Base-by-base conservation (phyloP, 1,284 basidiomycete species). In the Ustilago sp. region DNA sequence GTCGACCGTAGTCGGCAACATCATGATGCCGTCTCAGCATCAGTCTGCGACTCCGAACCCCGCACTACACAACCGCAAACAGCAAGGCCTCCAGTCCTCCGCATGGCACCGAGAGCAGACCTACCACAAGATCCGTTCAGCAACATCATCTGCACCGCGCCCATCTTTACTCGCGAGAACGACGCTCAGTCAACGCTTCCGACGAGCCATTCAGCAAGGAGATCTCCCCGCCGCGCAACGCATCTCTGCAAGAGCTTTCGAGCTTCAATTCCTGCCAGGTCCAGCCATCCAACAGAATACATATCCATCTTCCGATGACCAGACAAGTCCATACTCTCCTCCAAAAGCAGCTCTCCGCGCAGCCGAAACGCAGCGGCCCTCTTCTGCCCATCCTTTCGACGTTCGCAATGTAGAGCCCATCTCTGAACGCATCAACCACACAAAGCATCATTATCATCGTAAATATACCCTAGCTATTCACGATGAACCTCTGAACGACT, bases 171-270 rank as follows among this genome's bases (percentile, higher is more conserved):
- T 50, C 8, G 52, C 65, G 15, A 54, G 60, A 4, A 79, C 73
- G n/a, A 66, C 73, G 3, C 59, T 82, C 23, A 69, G 76, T 23
- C 79, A 81, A 56, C 75, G 80, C 3, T 82, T 82, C 45, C 56
- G 79, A 19, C 59, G 77, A 3, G 79, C 80, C 4, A 65, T 82
- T 36, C 77, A 79, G 31, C 59, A 75, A 23, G 66, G 69, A 48
- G 79, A 82, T 50, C 70, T 82, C 8, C 23, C 57, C 28, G 35
- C 61, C 4, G 80, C 80, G 8, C 65, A 68, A 55, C 65, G 72
- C 8, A 65, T 82, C 13, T 67, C 73, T 13, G 69, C 63, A 1
- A 53, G 64, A 34, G 74, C 74, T 5, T 66, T 71, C 32, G 66
- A 75, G 35, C 62, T 70, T 1, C 72, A 76, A 23, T 41, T 53